phyloP scores from a whole-genome alignment of 73 alveolate species.

The Urostyla sp. region DNA sequence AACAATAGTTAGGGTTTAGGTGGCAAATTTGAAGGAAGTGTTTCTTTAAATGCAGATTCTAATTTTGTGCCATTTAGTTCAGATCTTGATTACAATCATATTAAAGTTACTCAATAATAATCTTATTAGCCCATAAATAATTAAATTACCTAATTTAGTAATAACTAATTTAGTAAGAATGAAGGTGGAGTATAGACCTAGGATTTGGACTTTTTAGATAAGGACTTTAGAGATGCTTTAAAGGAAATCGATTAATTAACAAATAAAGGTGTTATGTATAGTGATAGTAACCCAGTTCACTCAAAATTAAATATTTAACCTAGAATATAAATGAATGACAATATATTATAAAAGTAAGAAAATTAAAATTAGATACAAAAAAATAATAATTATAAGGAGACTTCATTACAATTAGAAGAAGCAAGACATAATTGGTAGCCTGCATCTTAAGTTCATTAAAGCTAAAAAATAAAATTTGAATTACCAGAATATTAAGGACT shows the following conservation, averaged over 20 bases:
- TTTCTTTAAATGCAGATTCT: slow-evolving; percentile 37
- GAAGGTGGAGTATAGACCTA: too few species aligned
- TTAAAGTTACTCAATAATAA: neutral
- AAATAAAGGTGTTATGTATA: neutral
- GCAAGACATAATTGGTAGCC: slow-evolving; percentile 8
- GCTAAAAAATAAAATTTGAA: neutral
- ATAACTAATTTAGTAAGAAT: too few species aligned
- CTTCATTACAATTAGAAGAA: neutral
- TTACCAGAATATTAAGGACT: slow-evolving; percentile 41
- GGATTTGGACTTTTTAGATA: too few species aligned
- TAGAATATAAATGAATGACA: neutral
- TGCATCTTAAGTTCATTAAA: neutral
- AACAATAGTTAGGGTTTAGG: slow-evolving; percentile 1
- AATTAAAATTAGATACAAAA: slow-evolving; percentile 30
- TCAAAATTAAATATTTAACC: too few species aligned
- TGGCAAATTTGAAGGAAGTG: slow-evolving; percentile 38
- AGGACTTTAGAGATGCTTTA: too few species aligned
- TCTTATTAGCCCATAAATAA: neutral
- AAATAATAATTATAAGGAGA: slow-evolving; percentile 9
- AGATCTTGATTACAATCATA: neutral
- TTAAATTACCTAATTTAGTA: too few species aligned
- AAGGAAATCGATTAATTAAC: neutral
- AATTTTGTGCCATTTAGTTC: slow-evolving; percentile 8
- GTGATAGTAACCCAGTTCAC: neutral
- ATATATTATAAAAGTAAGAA: slow-evolving; percentile 11